phyloP scores from a whole-genome alignment of 352 stramenopile species.

The Globisporangium spinosum region DNA sequence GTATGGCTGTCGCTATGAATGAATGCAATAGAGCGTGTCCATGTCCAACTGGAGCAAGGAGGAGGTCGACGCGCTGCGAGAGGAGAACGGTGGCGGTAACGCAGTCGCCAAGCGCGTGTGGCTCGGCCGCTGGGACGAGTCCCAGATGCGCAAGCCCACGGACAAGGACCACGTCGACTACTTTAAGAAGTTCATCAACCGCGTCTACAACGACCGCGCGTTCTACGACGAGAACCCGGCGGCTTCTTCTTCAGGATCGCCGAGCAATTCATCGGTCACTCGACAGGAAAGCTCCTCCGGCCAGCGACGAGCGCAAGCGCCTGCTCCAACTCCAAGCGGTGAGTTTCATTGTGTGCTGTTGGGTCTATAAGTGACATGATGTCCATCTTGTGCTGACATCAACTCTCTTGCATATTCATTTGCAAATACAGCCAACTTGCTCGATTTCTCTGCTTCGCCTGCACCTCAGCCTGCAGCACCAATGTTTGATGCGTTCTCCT shows the following conservation, averaged over 20 bases:
- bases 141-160: slow-evolving; percentile 59
- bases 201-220: slow-evolving; percentile 76
- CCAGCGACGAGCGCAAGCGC: slow-evolving; percentile 1
- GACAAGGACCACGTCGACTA: slow-evolving; percentile 78
- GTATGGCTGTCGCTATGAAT: neutral
- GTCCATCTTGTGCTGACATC: neutral
- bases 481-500: slow-evolving; percentile 44
- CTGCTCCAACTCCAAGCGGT: slow-evolving; percentile 6
- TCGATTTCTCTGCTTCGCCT: slow-evolving; percentile 43
- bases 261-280: neutral
- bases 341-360: neutral
- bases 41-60: slow-evolving; percentile 93
- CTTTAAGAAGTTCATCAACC: slow-evolving; percentile 85
- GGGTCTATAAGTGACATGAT: neutral
- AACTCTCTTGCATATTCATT: neutral
- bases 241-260: neutral
- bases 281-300: slow-evolving; percentile 15
- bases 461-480: slow-evolving; percentile 20
- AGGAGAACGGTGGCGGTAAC: slow-evolving; percentile 48
- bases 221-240: slow-evolving; percentile 61
- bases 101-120: slow-evolving; percentile 21
- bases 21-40: slow-evolving; percentile 66
- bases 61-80: slow-evolving; percentile 87
- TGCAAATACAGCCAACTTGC: slow-evolving; percentile 34
- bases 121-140: slow-evolving; percentile 40